These are phyloP conservation scores for Pestalotiopsis sp. DNA, from an alignment of 2,329 filamentous ascomycete genomes.

Conservation along the genomic window DNA sequence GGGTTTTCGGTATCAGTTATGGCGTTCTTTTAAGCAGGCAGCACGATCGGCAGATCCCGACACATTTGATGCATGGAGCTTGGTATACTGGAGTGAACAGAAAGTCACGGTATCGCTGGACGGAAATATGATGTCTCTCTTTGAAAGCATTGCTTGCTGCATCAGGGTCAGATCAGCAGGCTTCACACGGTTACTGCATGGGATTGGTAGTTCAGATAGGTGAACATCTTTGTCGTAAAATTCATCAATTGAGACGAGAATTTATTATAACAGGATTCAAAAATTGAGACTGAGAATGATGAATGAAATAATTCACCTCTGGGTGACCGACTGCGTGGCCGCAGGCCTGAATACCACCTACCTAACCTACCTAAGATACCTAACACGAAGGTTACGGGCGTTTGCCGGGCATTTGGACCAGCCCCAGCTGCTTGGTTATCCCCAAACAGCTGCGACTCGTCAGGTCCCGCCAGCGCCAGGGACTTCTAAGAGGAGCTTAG, in stretches of 20 bases:
- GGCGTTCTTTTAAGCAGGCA: constrained; percentile 5
- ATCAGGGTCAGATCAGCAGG: neutral
- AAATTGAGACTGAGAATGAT: neutral
- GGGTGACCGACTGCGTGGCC: neutral
- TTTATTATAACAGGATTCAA: no score
- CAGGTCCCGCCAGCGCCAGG: neutral
- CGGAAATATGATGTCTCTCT: neutral
- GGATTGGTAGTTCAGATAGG: neutral
- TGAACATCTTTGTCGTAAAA: neutral
- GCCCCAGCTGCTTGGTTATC: neutral
- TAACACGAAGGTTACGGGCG: neutral
- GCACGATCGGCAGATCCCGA: neutral
- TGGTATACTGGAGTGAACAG: neutral
- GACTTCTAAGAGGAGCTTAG: neutral
- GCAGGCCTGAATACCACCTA: no score
- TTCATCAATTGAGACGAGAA: neutral
- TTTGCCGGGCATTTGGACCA: neutral
- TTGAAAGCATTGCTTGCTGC: neutral
- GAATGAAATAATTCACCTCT: neutral
- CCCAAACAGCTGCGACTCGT: neutral
- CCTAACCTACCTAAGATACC: neutral
- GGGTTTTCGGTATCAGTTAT: neutral
- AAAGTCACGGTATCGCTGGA: neutral
- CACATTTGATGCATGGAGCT: neutral
- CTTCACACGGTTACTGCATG: neutral